These are phyloP conservation scores for Mycena filopes DNA, from an alignment of 768 basidiomycete species.

Conservation along the genomic window DNA sequence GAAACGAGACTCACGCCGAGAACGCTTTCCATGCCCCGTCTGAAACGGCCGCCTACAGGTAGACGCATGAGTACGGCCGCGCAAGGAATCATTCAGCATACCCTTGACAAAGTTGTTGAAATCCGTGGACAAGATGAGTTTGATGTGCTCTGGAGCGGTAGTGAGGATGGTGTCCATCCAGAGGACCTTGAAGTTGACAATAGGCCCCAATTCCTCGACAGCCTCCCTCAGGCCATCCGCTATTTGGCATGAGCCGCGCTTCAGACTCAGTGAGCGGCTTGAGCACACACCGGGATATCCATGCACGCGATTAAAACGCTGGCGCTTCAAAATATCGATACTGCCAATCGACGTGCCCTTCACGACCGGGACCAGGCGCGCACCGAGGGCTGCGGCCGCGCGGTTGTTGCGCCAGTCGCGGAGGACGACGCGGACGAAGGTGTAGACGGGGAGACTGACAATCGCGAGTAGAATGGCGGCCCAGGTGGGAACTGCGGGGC, in stretches of 20 bases:
- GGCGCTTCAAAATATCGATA: slow-evolving; percentile 38
- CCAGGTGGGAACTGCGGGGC: slow-evolving; percentile 6
- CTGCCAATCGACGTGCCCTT: slow-evolving; percentile 40
- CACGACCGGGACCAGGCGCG: slow-evolving; percentile 37
- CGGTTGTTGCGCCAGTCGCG: slow-evolving; percentile 17
- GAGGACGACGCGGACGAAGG: not conserved
- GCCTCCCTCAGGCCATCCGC: slow-evolving; percentile 19
- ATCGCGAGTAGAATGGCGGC: not conserved
- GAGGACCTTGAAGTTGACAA: slow-evolving; percentile 31
- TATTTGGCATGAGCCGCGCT: not conserved
- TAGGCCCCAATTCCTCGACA: slow-evolving; percentile 27
- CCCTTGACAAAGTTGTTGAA: slow-evolving; percentile 43
- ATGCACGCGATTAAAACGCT: slow-evolving; percentile 35
- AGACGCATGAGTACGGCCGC: too few relatives aligned
- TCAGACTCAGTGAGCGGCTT: too few relatives aligned
- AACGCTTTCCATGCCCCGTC: slow-evolving; percentile 24
- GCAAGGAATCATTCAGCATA: too few relatives aligned
- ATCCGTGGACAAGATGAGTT: slow-evolving; percentile 41
- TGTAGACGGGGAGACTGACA: slow-evolving; percentile 10
- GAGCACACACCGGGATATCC: slow-evolving; percentile 45
- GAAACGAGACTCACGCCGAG: slow-evolving; percentile 23
- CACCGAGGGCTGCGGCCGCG: slow-evolving; percentile 33
- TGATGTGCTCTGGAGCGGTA: slow-evolving; percentile 36
- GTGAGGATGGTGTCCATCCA: slow-evolving; percentile 35
- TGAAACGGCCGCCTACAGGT: slow-evolving; percentile 23